Evolutionary conservation across 352 stramenopile genomes (phyloP).

Genomic region (Phytophthora fragariae): DNA sequence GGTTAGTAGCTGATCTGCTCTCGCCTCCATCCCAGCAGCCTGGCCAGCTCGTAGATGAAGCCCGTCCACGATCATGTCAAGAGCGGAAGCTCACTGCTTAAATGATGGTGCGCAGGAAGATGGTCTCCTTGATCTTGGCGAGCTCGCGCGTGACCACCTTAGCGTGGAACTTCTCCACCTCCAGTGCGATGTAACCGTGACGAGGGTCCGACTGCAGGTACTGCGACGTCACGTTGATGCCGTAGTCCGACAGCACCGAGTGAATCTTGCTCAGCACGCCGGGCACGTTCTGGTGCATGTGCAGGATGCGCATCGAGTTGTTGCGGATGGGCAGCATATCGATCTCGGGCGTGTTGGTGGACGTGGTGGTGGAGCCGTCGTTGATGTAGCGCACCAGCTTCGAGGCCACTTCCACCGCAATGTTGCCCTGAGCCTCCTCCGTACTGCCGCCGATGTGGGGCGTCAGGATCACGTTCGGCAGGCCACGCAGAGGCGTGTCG

Average conservation of each 20-base stretch:
- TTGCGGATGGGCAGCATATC: conserved; percentile 78
- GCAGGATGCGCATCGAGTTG: conserved; percentile 86
- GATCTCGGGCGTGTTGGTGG: conserved; percentile 82
- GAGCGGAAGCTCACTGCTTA: conserved; percentile 40
- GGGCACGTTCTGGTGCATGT: conserved; percentile 89
- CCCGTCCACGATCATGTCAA: conserved; percentile 32
- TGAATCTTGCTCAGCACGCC: conserved; percentile 90
- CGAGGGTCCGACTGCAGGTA: conserved; percentile 84
- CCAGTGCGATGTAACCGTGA: conserved; percentile 85
- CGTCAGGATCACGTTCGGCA: conserved; percentile 95
- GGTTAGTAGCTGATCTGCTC: conserved; percentile 34
- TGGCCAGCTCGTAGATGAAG: conserved; percentile 13
- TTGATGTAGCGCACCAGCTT: conserved; percentile 89
- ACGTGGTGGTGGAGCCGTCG: conserved; percentile 80
- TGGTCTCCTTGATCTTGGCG: conserved; percentile 88
- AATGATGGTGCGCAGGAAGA: conserved; percentile 81
- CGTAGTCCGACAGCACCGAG: conserved; percentile 82
- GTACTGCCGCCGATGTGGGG: conserved; percentile 97
- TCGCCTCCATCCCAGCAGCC: conserved; percentile 1
- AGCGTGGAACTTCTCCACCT: conserved; percentile 84
- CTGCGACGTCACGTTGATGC: conserved; percentile 88
- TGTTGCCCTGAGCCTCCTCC: conserved; percentile 95
- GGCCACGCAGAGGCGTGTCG: conserved; percentile 87
- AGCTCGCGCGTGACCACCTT: conserved; percentile 84
- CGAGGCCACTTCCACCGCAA: conserved; percentile 81